Percentiles rank a stretch among this genome's conserved stretches.
Evolutionary conservation across 1,284 basidiomycete genomes (phyloP).

Genomic region (Schizophyllum amplum): DNA sequence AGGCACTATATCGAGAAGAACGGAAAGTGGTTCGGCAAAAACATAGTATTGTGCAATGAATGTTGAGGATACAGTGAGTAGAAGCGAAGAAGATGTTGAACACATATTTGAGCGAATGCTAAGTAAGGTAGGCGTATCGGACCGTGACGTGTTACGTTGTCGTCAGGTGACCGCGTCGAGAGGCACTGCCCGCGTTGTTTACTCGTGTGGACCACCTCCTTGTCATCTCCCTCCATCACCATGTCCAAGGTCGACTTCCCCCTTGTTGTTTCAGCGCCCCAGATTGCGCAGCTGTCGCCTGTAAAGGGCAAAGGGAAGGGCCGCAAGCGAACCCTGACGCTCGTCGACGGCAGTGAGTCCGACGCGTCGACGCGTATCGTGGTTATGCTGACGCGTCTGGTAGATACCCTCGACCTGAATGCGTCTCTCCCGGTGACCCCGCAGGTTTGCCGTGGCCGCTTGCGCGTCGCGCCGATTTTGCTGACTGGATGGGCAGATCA

Average conservation of each 20-base stretch:
- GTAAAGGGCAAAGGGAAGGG: conserved; percentile 8
- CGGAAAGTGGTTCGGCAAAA: too few relatives aligned
- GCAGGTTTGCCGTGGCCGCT: conserved; percentile 7
- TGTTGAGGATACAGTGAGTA: too few relatives aligned
- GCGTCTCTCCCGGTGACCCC: conserved; percentile 15
- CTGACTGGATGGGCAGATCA: conserved; percentile 16
- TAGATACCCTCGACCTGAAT: conserved; percentile 18
- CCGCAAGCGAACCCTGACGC: conserved; percentile 15
- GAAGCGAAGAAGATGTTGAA: too few relatives aligned
- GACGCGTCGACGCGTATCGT: background rate
- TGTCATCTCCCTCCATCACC: background rate
- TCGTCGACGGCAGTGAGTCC: conserved; percentile 15
- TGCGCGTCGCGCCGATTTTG: background rate
- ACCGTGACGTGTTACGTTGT: background rate
- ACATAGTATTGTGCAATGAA: too few relatives aligned
- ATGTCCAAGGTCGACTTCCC: background rate
- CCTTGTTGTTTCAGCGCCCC: background rate
- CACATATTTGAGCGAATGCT: too few relatives aligned
- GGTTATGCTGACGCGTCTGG: background rate
- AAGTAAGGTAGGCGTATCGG: too few relatives aligned
- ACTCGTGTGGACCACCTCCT: background rate
- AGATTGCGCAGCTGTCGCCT: background rate
- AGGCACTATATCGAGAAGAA: too few relatives aligned
- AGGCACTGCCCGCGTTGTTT: background rate
- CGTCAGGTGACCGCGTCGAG: background rate